phyloP scores from a whole-genome alignment of 345 rosid species.

The sweet orange (Citrus sinensis) region DVS_A1.0 CM039165.1:37317001-37317500 shows the following conservation, averaged over 20 bases:
- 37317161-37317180: slow-evolving; percentile 77
- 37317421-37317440: neutral
- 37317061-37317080: neutral
- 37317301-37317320: neutral
- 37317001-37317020: neutral
- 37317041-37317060: no score
- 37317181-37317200: neutral
- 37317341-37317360: neutral
- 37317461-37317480: neutral
- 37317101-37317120: slow-evolving; percentile 89
- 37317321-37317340: neutral
- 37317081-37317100: slow-evolving; percentile 8
- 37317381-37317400: neutral
- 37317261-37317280: neutral
- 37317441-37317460: neutral
- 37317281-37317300: neutral
- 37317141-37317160: slow-evolving; percentile 66
- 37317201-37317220: neutral
- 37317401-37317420: neutral
- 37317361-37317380: neutral
- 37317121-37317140: slow-evolving; percentile 85
- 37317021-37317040: neutral
- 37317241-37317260: neutral
- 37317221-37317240: neutral
- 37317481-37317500: neutral